Base-by-base conservation (phyloP, 2,329 filamentous ascomycete species). In the Colletotrichum sojae region DNA sequence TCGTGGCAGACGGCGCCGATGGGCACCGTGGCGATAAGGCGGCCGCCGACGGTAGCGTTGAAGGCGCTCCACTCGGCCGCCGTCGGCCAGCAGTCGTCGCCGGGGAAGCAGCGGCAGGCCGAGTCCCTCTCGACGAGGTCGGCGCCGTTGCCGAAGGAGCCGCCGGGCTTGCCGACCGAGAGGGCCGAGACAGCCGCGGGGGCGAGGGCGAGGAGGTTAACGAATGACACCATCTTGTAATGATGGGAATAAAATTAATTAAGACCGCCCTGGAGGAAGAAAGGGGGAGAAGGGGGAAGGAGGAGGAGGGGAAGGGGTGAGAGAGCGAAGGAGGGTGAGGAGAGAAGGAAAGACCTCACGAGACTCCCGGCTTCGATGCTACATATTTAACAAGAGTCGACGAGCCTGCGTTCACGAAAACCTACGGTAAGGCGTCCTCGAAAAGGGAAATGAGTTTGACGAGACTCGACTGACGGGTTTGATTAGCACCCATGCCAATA, bases 41-140 rank as follows among this genome's bases (percentile, higher is more conserved):
- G 78, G 0, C 88, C 88, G 4, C 78, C 77, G 0, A 90, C 76
- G 2, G 86, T 84, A 31, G 75, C 52, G 73, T 90, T 90, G 70
- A 90, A 81, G 3, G 72, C 60, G 8, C 75, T 71, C 87, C 87
- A 90, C n/a, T 76, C 73, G 6, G 71, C 57, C 2, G 67, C 27
- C 0, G 79, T 78, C 0, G 88, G 88, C 88, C 88, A 90, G 73
- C 83, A 86, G 0, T 73, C 39, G 58, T 89, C 86, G 16, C 82
- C 82, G 1, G 87, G 86, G 40, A 85, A 82, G 75, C 82, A 87
- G 18, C 82, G 80, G 75, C 85, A 88, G 13, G 31, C 6, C n/a
- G 54, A 27, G 55, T 45, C 55, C 15, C 36, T 56, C 20, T 59
- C 48, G 43, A 36, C 16, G 54, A 48, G 31, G 31, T 36, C 31